phyloP scores from a whole-genome alignment of 2,329 filamentous ascomycete species.

The Tolypocladium guangdongense region DNA sequence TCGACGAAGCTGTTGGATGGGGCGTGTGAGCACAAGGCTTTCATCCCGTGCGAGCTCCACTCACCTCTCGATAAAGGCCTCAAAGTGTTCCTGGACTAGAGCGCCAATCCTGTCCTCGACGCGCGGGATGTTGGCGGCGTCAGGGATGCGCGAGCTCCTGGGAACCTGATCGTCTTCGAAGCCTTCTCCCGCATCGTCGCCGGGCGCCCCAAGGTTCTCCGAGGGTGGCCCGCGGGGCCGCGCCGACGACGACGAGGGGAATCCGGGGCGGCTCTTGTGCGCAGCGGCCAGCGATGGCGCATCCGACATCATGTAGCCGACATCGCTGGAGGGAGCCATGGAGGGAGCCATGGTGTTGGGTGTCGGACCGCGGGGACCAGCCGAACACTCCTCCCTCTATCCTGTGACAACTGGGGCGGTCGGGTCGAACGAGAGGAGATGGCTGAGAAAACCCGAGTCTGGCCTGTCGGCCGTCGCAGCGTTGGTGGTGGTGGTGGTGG shows the following conservation, averaged over 20 bases:
- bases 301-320: conserved; percentile 47
- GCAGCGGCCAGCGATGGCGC: conserved; percentile 31
- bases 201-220: conserved; percentile 48
- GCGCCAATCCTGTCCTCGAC: conserved; percentile 70
- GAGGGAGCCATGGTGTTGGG: neutral
- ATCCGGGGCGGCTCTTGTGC: conserved; percentile 29
- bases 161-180: conserved; percentile 56
- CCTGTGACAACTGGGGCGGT: neutral
- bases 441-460: neutral
- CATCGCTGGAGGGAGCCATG: conserved; percentile 46
- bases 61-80: conserved; percentile 69
- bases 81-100: conserved; percentile 64
- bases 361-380: neutral
- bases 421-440: no score
- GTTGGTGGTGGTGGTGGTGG: neutral
- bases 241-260: conserved; percentile 40
- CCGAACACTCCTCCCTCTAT: neutral
- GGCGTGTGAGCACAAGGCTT: neutral
- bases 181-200: conserved; percentile 50
- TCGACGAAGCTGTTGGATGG: conserved; percentile 47
- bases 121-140: conserved; percentile 47
- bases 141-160: conserved; percentile 33
- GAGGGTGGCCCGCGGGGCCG: conserved; percentile 50
- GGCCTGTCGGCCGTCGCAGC: neutral
- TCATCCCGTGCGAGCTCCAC: neutral